Conservation (phyloP, 139 green algal genomes). For the Chlorella sp. region DNA sequence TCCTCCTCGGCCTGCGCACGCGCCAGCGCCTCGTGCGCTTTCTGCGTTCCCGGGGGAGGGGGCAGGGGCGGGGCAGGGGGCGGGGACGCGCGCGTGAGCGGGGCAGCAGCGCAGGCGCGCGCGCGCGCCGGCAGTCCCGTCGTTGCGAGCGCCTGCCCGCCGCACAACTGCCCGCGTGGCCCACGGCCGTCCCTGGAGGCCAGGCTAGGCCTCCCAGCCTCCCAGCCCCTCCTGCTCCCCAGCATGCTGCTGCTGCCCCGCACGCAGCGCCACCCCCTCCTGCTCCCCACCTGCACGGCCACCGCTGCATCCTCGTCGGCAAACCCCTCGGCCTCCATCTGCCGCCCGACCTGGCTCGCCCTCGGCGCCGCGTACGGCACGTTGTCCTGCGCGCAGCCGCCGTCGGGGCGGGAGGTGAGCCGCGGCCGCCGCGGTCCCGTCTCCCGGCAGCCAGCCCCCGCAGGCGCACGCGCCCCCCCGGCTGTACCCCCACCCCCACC, state of each 20-base stretch:
- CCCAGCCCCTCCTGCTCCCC: neutral
- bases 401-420: no score
- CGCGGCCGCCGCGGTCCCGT: no score
- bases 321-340: constrained; percentile 35
- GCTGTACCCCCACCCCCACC: no score
- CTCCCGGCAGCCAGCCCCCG: no score
- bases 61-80: neutral
- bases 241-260: neutral
- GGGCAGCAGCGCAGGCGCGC: neutral
- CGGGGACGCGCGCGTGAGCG: neutral
- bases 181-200: no score
- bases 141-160: no score
- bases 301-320: constrained; percentile 34
- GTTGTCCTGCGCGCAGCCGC: constrained; percentile 4
- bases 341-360: constrained; percentile 16
- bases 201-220: no score
- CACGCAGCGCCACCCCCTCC: neutral
- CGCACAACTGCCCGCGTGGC: no score
- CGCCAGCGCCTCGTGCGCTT: constrained; percentile 22
- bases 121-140: no score
- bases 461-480: no score
- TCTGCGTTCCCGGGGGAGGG: no score
- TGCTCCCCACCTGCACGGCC: constrained; percentile 28
- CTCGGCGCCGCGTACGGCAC: constrained; percentile 6
- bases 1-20: constrained; percentile 12